phyloP scores from a whole-genome alignment of 2,329 filamentous ascomycete species.

The Fusarium hostae region DNA sequence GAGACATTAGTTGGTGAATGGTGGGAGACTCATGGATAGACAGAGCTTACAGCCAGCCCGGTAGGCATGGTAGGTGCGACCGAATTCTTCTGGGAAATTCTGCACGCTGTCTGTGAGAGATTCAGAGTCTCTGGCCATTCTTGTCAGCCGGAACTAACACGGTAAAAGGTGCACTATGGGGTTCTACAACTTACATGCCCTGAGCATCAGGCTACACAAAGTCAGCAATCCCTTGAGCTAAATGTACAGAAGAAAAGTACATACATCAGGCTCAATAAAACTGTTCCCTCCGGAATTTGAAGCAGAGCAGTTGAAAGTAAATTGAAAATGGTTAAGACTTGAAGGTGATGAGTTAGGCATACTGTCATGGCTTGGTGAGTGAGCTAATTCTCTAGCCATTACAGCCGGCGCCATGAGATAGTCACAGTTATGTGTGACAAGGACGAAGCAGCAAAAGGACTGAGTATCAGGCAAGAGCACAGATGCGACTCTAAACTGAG shows the following conservation, averaged over 20 bases:
- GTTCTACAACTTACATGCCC: slow-evolving; percentile 37
- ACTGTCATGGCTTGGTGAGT: slow-evolving; percentile 19
- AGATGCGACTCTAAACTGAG: background rate
- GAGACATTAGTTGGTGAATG: slow-evolving; percentile 3
- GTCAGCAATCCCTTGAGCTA: slow-evolving; percentile 25
- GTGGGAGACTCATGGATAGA: background rate
- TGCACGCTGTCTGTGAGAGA: slow-evolving; percentile 56
- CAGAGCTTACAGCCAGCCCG: slow-evolving; percentile 57
- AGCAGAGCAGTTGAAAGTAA: slow-evolving; percentile 49
- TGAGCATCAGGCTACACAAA: slow-evolving; percentile 36
- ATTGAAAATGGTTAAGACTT: slow-evolving; percentile 43
- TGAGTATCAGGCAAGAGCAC: background rate
- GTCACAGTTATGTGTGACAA: background rate
- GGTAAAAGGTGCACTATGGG: background rate
- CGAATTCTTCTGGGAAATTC: slow-evolving; percentile 56
- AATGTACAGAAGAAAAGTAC: slow-evolving; percentile 19
- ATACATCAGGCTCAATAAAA: slow-evolving; percentile 50
- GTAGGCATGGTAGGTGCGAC: slow-evolving; percentile 61
- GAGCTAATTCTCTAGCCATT: slow-evolving; percentile 30
- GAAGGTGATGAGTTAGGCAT: slow-evolving; percentile 30
- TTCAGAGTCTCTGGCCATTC: slow-evolving; percentile 45
- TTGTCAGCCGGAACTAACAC: slow-evolving; percentile 24
- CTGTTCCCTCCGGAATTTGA: slow-evolving; percentile 44
- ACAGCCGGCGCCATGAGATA: slow-evolving; percentile 11
- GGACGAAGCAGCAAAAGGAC: background rate